phyloP scores from a whole-genome alignment of 2,329 filamentous ascomycete species.

The Lasiodiplodia hormozganensis region DNA sequence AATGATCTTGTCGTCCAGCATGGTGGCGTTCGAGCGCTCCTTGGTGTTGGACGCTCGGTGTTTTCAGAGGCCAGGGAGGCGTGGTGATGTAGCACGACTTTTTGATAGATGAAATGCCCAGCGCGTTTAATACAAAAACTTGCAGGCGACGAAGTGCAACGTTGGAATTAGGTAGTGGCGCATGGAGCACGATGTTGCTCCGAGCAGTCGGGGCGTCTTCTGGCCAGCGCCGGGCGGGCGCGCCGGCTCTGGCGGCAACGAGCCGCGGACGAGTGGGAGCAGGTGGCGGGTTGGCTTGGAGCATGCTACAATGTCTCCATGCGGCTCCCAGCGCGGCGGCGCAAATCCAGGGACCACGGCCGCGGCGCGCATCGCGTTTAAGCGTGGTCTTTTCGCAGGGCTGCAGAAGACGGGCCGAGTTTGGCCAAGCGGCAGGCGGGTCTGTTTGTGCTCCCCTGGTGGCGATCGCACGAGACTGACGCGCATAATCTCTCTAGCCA shows the following conservation, averaged over 20 bases:
- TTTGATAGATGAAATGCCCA: conserved; percentile 26
- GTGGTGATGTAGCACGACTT: conserved; percentile 13
- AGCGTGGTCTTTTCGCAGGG: conserved; percentile 20
- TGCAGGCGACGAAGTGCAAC: conserved; percentile 9
- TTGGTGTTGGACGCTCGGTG: conserved; percentile 17
- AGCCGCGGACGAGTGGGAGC: neutral
- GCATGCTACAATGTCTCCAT: neutral
- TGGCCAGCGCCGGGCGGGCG: conserved; percentile 14
- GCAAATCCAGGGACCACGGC: conserved; percentile 20
- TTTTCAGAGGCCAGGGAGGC: conserved; percentile 14
- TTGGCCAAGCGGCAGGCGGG: conserved; percentile 17
- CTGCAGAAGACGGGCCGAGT: conserved; percentile 20
- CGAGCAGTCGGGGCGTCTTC: conserved; percentile 5
- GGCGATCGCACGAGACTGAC: conserved; percentile 27
- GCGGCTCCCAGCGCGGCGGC: conserved; percentile 9
- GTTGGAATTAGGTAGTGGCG: conserved; percentile 21
- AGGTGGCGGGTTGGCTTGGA: neutral
- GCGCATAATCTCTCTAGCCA: conserved; percentile 24
- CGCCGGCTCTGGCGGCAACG: neutral
- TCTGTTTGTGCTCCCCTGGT: conserved; percentile 24
- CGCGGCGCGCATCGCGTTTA: conserved; percentile 9
- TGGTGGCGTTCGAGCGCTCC: conserved; percentile 9
- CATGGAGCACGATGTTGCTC: conserved; percentile 23
- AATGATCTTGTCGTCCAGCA: neutral
- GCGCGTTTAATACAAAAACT: conserved; percentile 12